Base-by-base conservation (phyloP, 75 land plant genomes). In the Azolla pinnata region DNA sequence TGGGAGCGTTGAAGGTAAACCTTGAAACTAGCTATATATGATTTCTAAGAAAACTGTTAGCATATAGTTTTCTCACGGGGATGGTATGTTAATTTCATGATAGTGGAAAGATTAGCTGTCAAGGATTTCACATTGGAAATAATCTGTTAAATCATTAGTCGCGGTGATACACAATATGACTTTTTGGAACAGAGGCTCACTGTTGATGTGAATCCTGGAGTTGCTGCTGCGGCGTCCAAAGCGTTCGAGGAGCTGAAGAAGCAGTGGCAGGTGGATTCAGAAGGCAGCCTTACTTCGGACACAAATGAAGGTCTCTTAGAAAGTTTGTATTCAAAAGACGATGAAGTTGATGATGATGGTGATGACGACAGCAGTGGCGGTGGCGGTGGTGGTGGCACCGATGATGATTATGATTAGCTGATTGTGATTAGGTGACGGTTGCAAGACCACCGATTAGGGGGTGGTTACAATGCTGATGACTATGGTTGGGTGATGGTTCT, bases 1-100 rank as follows among this genome's bases (percentile, higher is more conserved):
- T 95, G 85, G 92, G 99, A 40, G 99, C 99, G 44, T 67, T 95
- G 35, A 96, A 95, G 91, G 99, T 86, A 51, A 17, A 4, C 57
- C 26, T 51, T 2, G 5, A 32, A 51, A 54, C 17, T 33, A 44
- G n/a, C 30, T 10, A 29, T 34, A 7, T 20, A 35, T 58, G 19
- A 38, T 14, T 38, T 7, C 42, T 38, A 14, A 38, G 14, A 38
- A 14, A 38, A 38, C 14, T 14, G 14, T 38, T 38, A 7, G 42
- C 42, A 7, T 38, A 38, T 38, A 7, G 10, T 38, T 38, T 38
- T 7, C 14, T 14, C 14, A 38, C 14, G n/a, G n/a, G n/a, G n/a
- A n/a, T n/a, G n/a, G n/a, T n/a, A n/a, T n/a, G n/a, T n/a, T n/a
- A n/a, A n/a, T n/a, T n/a, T n/a, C n/a, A n/a, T n/a, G n/a, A n/a